Base-by-base conservation (phyloP, 768 basidiomycete genomes). In the Suillus hirtellus region DNA sequence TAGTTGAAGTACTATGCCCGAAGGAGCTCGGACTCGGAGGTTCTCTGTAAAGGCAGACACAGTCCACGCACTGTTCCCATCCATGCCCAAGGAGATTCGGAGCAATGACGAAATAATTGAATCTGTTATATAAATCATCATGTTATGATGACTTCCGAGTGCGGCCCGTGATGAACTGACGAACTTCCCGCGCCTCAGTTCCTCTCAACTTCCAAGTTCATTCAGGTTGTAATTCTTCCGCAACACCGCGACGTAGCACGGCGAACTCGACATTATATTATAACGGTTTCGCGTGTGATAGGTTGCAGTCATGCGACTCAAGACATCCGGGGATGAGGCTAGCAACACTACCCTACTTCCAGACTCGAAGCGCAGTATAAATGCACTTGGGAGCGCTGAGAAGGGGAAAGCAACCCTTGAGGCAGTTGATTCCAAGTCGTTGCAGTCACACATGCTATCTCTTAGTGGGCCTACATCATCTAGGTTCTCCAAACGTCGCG, bases 1-100 rank as follows among this genome's bases (percentile, higher is more conserved):
- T 62, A 65, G 24, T 31, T 31, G 19, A 69, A 64, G 43, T 66
- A 27, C 27, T 27, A 67, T 8, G 68, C 60, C 44, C 15, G 42
- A 8, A 44, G 19, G 43, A 9, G 43, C 15, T 27, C 40, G 60
- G 15, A 62, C 40, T 27, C 40, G 60, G 15, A 62, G 65, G 21
- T 66, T 64, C 43, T 67, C 52, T 7, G 55, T 49, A 7, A 69
- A 55, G 2, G 49, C 53, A 35, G 44, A 34, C 27, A 63, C 52
- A 8, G 21, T 49, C 47, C 12, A 3, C 14, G 12, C 47, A 49
- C 2, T 14, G 12, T 49, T 14, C 24, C 6, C 21, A 14, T 47
- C 21, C 21, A 49, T 47, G 5, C 21, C 6, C 6, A n/a, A n/a
- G n/a, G n/a, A n/a, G n/a, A 49, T 24, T 49, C 12, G 0, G 6